phyloP scores from a whole-genome alignment of 192 early-diverging fungal genomes.

The Funneliformis mosseae region DNA sequence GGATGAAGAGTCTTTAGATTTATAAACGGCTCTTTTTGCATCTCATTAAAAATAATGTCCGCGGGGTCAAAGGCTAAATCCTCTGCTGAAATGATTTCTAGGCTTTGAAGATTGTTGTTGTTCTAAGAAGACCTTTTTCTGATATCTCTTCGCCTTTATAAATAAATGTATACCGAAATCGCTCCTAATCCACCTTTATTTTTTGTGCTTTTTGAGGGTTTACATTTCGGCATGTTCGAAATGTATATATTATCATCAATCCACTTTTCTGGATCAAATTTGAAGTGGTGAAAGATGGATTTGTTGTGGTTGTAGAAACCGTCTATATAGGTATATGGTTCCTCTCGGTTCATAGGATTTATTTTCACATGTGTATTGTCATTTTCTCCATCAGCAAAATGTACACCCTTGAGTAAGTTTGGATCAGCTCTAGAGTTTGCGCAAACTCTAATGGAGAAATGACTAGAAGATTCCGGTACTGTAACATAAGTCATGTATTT shows the following conservation, averaged over 20 bases:
- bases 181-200: neutral
- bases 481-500: neutral
- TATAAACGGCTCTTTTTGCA: neutral
- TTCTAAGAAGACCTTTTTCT: too few relatives aligned
- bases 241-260: neutral
- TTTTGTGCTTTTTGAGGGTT: neutral
- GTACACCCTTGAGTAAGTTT: neutral
- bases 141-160: neutral
- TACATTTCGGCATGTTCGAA: neutral
- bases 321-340: neutral
- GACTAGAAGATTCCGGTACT: neutral
- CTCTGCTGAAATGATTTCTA: too few relatives aligned
- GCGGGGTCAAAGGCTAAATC: neutral
- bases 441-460: neutral
- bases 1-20: neutral
- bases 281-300: neutral
- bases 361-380: neutral
- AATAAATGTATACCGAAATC: neutral
- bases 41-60: neutral
- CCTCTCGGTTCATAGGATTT: neutral
- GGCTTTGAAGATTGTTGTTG: too few relatives aligned
- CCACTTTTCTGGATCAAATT: neutral
- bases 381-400: neutral
- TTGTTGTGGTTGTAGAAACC: neutral
- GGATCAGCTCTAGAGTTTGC: neutral